These are phyloP conservation scores for Boletus albobrunnescens DNA, from an alignment of 1,284 basidiomycete species.

Conservation along the genomic window DNA sequence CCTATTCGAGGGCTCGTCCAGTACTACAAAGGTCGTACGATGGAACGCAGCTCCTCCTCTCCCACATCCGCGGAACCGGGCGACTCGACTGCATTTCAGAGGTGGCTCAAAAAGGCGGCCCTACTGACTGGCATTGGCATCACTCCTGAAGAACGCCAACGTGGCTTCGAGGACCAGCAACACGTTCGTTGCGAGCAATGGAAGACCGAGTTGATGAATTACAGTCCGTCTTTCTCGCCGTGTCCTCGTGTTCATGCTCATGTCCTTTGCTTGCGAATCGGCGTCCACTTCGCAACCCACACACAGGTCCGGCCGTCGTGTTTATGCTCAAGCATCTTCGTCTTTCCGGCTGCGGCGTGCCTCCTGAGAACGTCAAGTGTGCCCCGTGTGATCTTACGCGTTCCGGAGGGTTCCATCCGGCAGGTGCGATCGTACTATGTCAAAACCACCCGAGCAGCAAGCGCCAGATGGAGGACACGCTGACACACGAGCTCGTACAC, in stretches of 20 bases:
- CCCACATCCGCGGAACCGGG: constrained; percentile 22
- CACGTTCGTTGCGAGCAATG: constrained; percentile 46
- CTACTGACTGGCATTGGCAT: constrained; percentile 42
- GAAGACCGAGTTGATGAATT: constrained; percentile 47
- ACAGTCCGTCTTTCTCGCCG: constrained; percentile 39
- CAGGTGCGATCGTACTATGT: constrained; percentile 78
- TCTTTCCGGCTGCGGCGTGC: constrained; percentile 64
- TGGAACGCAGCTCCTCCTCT: constrained; percentile 18
- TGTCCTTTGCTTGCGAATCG: constrained; percentile 8
- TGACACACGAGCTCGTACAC: constrained; percentile 94
- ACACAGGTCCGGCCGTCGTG: constrained; percentile 72
- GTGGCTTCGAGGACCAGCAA: constrained; percentile 36
- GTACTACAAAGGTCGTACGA: not conserved
- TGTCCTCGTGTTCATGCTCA: constrained; percentile 11
- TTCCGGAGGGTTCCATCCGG: constrained; percentile 81
- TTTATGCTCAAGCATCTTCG: constrained; percentile 89
- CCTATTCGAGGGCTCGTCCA: constrained; percentile 5
- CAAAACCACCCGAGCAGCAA: constrained; percentile 79
- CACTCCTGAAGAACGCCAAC: constrained; percentile 38
- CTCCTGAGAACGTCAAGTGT: constrained; percentile 73
- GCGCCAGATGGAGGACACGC: constrained; percentile 87
- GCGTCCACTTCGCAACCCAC: constrained; percentile 1
- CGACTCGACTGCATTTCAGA: constrained; percentile 33
- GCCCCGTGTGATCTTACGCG: constrained; percentile 71
- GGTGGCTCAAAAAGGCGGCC: constrained; percentile 43